Percentiles rank a stretch among this genome's conserved stretches.
Evolutionary conservation across 306 rosid genomes (phyloP).

Genomic region (Quercus berberidifolia): DNA sequence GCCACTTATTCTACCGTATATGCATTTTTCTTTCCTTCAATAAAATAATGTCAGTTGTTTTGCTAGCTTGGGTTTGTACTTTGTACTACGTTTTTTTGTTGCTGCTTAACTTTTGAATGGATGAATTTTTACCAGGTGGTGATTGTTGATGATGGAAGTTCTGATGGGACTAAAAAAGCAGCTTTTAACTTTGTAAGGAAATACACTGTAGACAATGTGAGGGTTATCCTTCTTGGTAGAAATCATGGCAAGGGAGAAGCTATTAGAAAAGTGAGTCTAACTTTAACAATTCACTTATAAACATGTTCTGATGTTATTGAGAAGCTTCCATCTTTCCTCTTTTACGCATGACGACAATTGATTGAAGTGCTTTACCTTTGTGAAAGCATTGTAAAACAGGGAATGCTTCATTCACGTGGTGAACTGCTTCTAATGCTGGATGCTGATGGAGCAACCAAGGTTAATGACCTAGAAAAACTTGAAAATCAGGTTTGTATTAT

Average conservation of each 20-base stretch:
- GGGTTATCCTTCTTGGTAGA: slow-evolving; percentile 87
- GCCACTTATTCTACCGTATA: neutral
- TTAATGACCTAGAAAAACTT: slow-evolving; percentile 83
- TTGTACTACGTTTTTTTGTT: neutral
- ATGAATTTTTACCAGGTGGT: slow-evolving; percentile 57
- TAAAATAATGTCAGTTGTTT: neutral
- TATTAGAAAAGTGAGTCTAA: slow-evolving; percentile 92
- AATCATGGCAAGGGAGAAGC: slow-evolving; percentile 99
- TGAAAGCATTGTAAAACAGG: slow-evolving; percentile 93
- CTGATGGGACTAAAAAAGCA: slow-evolving; percentile 82
- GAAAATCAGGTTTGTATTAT: slow-evolving; percentile 67
- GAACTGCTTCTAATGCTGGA: slow-evolving; percentile 93
- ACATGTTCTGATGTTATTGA: slow-evolving; percentile 3
- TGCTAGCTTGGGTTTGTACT: neutral
- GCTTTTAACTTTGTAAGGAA: slow-evolving; percentile 82
- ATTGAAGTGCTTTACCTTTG: slow-evolving; percentile 63
- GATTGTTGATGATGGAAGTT: slow-evolving; percentile 91
- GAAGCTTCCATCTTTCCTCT: slow-evolving; percentile 2
- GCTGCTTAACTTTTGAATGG: slow-evolving; percentile 11
- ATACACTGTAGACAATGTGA: slow-evolving; percentile 69
- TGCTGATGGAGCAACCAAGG: slow-evolving; percentile 98
- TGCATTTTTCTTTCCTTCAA: neutral
- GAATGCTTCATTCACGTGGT: slow-evolving; percentile 98
- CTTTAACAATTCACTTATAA: slow-evolving; percentile 21
- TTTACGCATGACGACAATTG: slow-evolving; percentile 29